Evolutionary conservation across 139 green algal species (phyloP).

Genomic region (Desmodesmus armatus): DNA sequence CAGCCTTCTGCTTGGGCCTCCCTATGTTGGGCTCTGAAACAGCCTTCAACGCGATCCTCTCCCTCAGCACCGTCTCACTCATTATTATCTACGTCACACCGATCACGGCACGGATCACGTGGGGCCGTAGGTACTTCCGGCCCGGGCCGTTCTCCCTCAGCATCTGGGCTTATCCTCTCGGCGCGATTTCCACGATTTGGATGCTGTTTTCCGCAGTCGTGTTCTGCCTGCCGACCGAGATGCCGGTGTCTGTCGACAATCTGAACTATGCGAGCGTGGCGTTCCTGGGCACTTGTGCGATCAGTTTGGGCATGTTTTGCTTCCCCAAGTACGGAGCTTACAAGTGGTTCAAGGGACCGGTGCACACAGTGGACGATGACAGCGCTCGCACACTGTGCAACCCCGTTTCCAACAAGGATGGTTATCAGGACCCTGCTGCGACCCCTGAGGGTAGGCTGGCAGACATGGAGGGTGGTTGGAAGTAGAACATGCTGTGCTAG

Average conservation of each 20-base stretch:
- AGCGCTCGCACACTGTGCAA: background rate
- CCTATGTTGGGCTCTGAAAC: constrained; percentile 54
- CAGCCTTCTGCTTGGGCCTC: constrained; percentile 52
- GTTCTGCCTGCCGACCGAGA: constrained; percentile 56
- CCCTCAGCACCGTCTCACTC: constrained; percentile 57
- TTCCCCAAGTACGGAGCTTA: constrained; percentile 42
- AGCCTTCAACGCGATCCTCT: constrained; percentile 61
- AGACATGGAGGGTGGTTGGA: background rate
- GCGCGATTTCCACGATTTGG: constrained; percentile 45
- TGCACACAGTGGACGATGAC: constrained; percentile 42
- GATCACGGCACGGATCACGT: constrained; percentile 50
- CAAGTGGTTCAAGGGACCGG: constrained; percentile 53
- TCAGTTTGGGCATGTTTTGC: constrained; percentile 31
- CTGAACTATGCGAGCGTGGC: constrained; percentile 45
- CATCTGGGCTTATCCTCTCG: constrained; percentile 53
- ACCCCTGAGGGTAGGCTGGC: background rate
- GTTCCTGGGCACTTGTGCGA: constrained; percentile 19
- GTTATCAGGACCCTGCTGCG: background rate
- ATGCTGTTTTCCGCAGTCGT: constrained; percentile 51
- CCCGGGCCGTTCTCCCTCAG: constrained; percentile 58
- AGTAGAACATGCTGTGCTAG: background rate
- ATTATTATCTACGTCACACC: constrained; percentile 54
- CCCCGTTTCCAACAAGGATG: background rate
- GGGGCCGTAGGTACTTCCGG: constrained; percentile 47
- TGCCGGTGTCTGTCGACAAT: constrained; percentile 45